Conservation (phyloP, 345 rosid genomes). For the Luvunga scandens region DNA sequence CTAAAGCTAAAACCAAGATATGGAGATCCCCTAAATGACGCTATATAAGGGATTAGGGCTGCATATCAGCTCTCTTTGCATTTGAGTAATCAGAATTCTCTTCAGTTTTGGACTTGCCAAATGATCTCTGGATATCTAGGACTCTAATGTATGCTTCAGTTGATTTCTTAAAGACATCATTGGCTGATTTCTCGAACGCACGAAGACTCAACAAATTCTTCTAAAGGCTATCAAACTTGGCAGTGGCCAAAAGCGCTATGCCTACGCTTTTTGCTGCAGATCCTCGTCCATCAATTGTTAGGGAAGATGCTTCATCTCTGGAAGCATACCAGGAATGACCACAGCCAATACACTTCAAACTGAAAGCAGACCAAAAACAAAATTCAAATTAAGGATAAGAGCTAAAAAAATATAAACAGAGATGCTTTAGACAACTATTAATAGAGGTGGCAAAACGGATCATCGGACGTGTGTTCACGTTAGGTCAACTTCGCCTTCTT, state of each 20-base stretch:
- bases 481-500: too few species aligned
- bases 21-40: background rate
- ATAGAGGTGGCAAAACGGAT: too few species aligned
- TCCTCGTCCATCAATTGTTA: slow-evolving; percentile 63
- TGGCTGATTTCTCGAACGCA: slow-evolving; percentile 46
- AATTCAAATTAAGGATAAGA: background rate
- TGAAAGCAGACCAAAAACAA: slow-evolving; percentile 22
- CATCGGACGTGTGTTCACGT: too few species aligned
- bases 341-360: slow-evolving; percentile 83
- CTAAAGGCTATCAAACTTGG: slow-evolving; percentile 58
- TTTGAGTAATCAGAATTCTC: slow-evolving; percentile 32
- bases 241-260: slow-evolving; percentile 47
- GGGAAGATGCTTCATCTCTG: slow-evolving; percentile 69
- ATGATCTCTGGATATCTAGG: slow-evolving; percentile 44
- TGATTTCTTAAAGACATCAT: slow-evolving; percentile 42
- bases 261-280: slow-evolving; percentile 45
- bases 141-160: slow-evolving; percentile 41
- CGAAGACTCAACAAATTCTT: slow-evolving; percentile 62
- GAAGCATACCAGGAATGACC: slow-evolving; percentile 92
- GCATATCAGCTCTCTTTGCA: slow-evolving; percentile 26
- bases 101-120: slow-evolving; percentile 37
- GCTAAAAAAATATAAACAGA: too few species aligned
- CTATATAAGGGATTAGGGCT: too few species aligned
- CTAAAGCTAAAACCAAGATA: background rate
- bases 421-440: background rate